Base-by-base conservation (phyloP, 2,329 filamentous ascomycete species). In the Ophiostoma ips region DNA sequence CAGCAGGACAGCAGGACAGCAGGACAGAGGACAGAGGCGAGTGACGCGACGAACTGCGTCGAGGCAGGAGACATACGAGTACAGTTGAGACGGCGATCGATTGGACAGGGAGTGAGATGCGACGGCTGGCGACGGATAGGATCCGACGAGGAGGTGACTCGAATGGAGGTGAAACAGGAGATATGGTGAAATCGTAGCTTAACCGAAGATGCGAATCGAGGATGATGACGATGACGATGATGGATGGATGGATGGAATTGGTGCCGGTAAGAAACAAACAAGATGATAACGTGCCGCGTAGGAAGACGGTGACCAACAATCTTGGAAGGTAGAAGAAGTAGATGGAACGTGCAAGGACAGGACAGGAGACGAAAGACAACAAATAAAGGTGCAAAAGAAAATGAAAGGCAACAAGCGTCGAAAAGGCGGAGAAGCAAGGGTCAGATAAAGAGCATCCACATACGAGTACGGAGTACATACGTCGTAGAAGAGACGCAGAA, bases 361-460 rank as follows among this genome's bases (percentile, higher is more conserved):
- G 30, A 24, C 19, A 43, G 35, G 44, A 44, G 7, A 3, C 10
- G 19, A 40, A 34, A 37, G 30, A 19, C 21, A 38, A 37, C 7
- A 10, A 40, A 8, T 12, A 8, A 48, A 37, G 19, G 19, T 4
- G 10, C 28, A 43, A 37, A 35, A 24, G 40, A 37, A 43, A 34
- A 41, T 33, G 31, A 2, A 36, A 40, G 33, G 21, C n/a, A 43
- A 28, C 4, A 28, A 8, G 24, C 24, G 24, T n/a, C n/a, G n/a
- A 38, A 16, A 38, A 40, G 16, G 46, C 11, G 33, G 33, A 36
- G 45, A 46, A 37, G 33, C 45, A 35, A 46, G 45, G 45, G 33
- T 18, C 13, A 48, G 49, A 51, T 51, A 48, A 48, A 51, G 30
- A 43, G 13, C 34, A 31, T 28, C 41, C 43, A 35, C 44, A 11